Percentiles rank a stretch among this genome's conserved stretches.
These are phyloP conservation scores for Pythium rishiriense DNA, from an alignment of 352 stramenopile species.

Conservation along the genomic window DNA sequence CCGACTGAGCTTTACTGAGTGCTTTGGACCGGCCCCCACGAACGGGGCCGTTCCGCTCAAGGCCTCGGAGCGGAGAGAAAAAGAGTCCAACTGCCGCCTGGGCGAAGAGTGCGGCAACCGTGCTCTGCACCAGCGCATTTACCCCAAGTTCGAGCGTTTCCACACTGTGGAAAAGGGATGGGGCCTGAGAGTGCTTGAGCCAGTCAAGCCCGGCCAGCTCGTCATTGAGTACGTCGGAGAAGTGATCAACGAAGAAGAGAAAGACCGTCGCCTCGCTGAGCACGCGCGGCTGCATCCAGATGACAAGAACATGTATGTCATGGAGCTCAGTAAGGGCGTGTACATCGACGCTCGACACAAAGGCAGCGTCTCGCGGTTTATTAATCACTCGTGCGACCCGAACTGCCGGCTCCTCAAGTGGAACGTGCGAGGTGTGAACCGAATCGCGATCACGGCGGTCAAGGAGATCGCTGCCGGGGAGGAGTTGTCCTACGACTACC, in stretches of 20 bases:
- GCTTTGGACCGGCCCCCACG: slow-evolving; percentile 72
- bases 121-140: slow-evolving; percentile 78
- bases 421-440: slow-evolving; percentile 91
- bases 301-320: slow-evolving; percentile 97
- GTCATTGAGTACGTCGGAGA: slow-evolving; percentile 95
- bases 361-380: slow-evolving; percentile 94
- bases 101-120: slow-evolving; percentile 93
- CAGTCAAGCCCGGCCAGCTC: slow-evolving; percentile 81
- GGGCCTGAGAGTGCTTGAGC: slow-evolving; percentile 83
- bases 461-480: slow-evolving; percentile 87
- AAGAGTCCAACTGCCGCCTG: slow-evolving; percentile 90
- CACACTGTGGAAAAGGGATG: slow-evolving; percentile 90
- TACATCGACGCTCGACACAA: slow-evolving; percentile 95
- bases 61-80: slow-evolving; percentile 29
- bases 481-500: slow-evolving; percentile 95
- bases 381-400: slow-evolving; percentile 97
- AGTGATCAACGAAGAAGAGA: slow-evolving; percentile 93
- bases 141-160: slow-evolving; percentile 73
- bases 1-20: slow-evolving; percentile 91
- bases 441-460: slow-evolving; percentile 92
- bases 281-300: slow-evolving; percentile 88
- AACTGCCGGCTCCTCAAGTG: slow-evolving; percentile 96
- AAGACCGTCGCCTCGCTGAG: slow-evolving; percentile 82
- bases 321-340: slow-evolving; percentile 90
- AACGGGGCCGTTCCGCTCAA: slow-evolving; percentile 43